Evolutionary conservation across 2,329 filamentous ascomycete genomes (phyloP), one percentile per base, ranked within the genome.

Genomic region (Lojkania enalia): DNA sequence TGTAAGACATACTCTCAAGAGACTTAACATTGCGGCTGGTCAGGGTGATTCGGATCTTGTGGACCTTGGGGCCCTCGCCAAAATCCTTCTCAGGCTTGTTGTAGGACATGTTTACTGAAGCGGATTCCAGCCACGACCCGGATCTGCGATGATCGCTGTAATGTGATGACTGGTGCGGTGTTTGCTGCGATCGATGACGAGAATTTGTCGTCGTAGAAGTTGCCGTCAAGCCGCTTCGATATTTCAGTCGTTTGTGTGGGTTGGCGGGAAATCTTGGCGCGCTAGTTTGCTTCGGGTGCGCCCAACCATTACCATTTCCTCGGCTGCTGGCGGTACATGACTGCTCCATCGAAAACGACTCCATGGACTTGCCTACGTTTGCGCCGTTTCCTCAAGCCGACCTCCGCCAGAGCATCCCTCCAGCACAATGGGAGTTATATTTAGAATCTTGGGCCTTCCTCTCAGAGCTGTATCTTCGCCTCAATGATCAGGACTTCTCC

Each of bases 31-130:
- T 96, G 81, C 89, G 88, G 70, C 84, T 88, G 75, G 91, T 94
- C 70, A 96, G 83, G 76, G 92, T 97, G 84, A 97, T 96, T 75
- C 92, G 89, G 84, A 95, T 95, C 81, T 91, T 90, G 86, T 95
- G 90, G 81, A 87, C 87, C 86, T 95, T 95, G 84, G 89, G 89
- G 75, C 85, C 86, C 75, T 96, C 91, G 79, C 83, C 87, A 77
- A 89, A 87, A 70, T 91, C 67, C 85, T 96, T 96, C 77, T 96
- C 91, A 72, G 82, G 79, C 85, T 96, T 95, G 78, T 95, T 64
- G 64, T 67, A 69, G 64, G 65, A 63, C 61, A 68, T 66, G 49
- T 57, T 64, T 55, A 42, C 52, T 51, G 57, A 48, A 25, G 13
- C 18, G 35, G 43, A 55, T 64, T 66, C 63, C 72, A 74, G 72